These are phyloP conservation scores for Cercospora janseana DNA, from an alignment of 2,329 filamentous ascomycete genomes.

Conservation along the genomic window DNA sequence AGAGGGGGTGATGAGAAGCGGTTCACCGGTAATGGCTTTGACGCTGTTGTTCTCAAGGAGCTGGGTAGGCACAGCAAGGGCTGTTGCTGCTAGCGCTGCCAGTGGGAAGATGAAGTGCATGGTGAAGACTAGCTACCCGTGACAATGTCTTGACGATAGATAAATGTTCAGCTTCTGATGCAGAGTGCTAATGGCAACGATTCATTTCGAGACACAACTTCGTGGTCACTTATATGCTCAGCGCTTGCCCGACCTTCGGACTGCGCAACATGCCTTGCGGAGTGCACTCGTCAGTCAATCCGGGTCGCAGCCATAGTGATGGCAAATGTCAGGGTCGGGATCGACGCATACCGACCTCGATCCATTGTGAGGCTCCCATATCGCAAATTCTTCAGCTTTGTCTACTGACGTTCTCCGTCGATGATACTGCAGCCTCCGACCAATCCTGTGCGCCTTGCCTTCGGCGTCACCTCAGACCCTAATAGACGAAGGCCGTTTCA, in stretches of 20 bases:
- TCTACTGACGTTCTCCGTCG: constrained; percentile 9
- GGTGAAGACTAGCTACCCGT: background rate
- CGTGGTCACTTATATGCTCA: background rate
- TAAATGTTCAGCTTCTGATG: background rate
- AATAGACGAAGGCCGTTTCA: constrained; percentile 5
- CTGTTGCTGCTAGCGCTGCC: constrained; percentile 2
- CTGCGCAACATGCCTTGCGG: background rate
- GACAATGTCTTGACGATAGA: background rate
- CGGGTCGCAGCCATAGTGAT: background rate
- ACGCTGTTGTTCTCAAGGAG: constrained; percentile 7
- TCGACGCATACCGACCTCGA: constrained; percentile 11
- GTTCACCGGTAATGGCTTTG: constrained; percentile 5
- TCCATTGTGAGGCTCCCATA: background rate
- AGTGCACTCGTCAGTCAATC: constrained; percentile 6
- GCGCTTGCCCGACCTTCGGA: background rate
- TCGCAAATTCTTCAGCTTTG: constrained; percentile 4
- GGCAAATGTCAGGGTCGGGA: background rate
- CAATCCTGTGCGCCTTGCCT: constrained; percentile 6
- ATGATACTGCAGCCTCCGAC: constrained; percentile 3
- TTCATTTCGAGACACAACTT: background rate
- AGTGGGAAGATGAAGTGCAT: constrained; percentile 12
- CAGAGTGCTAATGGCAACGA: background rate
- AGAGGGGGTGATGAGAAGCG: constrained; percentile 9
- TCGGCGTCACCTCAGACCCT: background rate
- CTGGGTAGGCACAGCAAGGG: constrained; percentile 6